Base-by-base conservation (phyloP, 2,329 filamentous ascomycete species). In the Clarireedia homoeocarpa region DNA sequence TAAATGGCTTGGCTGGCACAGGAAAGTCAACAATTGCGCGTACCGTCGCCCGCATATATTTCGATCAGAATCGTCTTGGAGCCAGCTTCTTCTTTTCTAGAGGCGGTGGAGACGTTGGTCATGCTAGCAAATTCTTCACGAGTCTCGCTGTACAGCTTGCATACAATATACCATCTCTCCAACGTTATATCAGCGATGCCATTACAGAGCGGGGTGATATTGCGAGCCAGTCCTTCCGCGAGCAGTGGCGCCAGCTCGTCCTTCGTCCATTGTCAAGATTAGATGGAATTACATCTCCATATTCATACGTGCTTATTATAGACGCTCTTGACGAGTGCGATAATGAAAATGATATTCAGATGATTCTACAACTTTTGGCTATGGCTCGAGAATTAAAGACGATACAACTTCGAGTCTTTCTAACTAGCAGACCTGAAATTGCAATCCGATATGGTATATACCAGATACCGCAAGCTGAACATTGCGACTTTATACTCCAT, bases 211-310 rank as follows among this genome's bases (percentile, higher is more conserved):
- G 74, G 45, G 64, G 64, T 23, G 40, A 20, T 7, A 68, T 74
- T 26, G 9, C 60, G 14, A 54, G 52, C 4, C 69, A 71, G 46
- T n/a, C 58, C 14, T 47, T 71, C 2, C 56, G 48, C 23, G 63
- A 73, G 15, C 73, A 77, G 56, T 76, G 30, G 48, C 58, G 23
- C 58, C n/a, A n/a, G n/a, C n/a, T n/a, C n/a, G n/a, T n/a, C n/a
- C n/a, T n/a, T n/a, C n/a, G n/a, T n/a, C n/a, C n/a, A n/a, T n/a
- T n/a, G n/a, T n/a, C n/a, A n/a, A n/a, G n/a, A n/a, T n/a, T n/a
- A n/a, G n/a, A n/a, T n/a, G n/a, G n/a, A n/a, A n/a, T n/a, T n/a
- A n/a, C n/a, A n/a, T n/a, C n/a, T n/a, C n/a, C n/a, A n/a, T n/a
- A n/a, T n/a, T n/a, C n/a, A n/a, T n/a, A n/a, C n/a, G n/a, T n/a